These are phyloP conservation scores for Picea mariana DNA, from an alignment of 83 land plant species.

Conservation along the genomic window DNA sequence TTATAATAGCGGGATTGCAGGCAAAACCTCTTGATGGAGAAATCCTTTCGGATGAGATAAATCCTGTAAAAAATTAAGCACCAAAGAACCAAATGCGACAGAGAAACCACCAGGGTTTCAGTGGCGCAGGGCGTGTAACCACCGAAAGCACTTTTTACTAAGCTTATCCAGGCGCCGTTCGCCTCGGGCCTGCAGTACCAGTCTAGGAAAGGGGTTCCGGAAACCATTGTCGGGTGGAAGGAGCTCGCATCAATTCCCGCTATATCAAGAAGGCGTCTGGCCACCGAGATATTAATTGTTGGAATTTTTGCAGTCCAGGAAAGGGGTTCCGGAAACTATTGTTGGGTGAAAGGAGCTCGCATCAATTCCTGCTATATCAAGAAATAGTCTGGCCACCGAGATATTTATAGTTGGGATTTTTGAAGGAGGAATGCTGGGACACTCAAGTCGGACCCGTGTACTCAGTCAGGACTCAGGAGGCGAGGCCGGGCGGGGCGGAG, in stretches of 20 bases:
- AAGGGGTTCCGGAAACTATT: neutral
- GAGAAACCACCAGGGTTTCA: slow-evolving; percentile 47
- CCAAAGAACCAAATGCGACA: slow-evolving; percentile 63
- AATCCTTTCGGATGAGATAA: slow-evolving; percentile 48
- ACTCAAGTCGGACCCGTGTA: too few species aligned
- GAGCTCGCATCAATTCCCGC: too few species aligned
- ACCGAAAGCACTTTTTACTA: slow-evolving; percentile 70
- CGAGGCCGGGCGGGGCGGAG: too few species aligned
- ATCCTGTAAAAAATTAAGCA: slow-evolving; percentile 52
- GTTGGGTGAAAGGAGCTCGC: neutral
- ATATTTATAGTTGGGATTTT: slow-evolving; percentile 33
- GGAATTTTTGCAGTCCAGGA: slow-evolving; percentile 58
- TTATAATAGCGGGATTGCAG: slow-evolving; percentile 50
- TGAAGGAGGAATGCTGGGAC: slow-evolving; percentile 12
- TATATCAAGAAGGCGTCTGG: slow-evolving; percentile 48
- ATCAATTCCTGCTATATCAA: too few species aligned
- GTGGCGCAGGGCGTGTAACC: slow-evolving; percentile 80
- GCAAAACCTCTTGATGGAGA: slow-evolving; percentile 38
- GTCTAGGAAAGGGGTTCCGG: slow-evolving; percentile 13
- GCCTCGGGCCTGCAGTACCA: slow-evolving; percentile 77
- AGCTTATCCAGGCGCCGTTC: slow-evolving; percentile 54
- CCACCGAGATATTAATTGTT: slow-evolving; percentile 43
- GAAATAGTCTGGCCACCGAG: slow-evolving; percentile 78
- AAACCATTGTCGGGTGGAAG: neutral
- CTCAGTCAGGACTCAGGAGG: too few species aligned